These are phyloP conservation scores for Quaeritorhiza haematococci DNA, from an alignment of 371 early-diverging fungal genomes.

Conservation along the genomic window DNA sequence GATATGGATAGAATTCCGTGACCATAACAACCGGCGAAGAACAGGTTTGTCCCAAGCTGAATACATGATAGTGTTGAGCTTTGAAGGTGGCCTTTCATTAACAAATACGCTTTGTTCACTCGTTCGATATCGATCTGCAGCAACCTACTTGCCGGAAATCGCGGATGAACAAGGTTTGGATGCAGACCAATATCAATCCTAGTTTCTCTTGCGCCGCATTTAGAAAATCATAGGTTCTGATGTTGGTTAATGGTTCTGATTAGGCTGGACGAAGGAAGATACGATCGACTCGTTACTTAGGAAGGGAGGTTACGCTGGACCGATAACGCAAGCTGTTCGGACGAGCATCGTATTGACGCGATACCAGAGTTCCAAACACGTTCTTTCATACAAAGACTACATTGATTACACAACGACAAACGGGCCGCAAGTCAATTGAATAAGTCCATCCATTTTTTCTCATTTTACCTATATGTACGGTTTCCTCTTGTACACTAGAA, in stretches of 20 bases:
- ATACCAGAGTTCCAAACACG: slow-evolving; percentile 72
- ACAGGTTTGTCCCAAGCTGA: slow-evolving; percentile 24
- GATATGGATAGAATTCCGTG: slow-evolving; percentile 80
- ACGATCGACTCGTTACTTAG: slow-evolving; percentile 77
- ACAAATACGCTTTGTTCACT: not conserved
- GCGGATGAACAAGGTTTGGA: slow-evolving; percentile 51
- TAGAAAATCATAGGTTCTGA: too few species aligned
- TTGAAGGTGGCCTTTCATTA: not conserved
- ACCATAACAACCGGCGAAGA: slow-evolving; percentile 42
- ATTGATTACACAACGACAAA: too few species aligned
- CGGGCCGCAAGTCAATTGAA: too few species aligned
- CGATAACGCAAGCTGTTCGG: slow-evolving; percentile 54
- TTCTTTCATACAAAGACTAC: slow-evolving; percentile 57
- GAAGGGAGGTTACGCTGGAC: slow-evolving; percentile 74
- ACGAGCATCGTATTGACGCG: slow-evolving; percentile 63
- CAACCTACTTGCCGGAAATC: slow-evolving; percentile 91
- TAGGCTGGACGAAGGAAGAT: slow-evolving; percentile 78
- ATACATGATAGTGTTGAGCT: not conserved
- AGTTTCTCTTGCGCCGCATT: too few species aligned
- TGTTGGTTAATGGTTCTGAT: too few species aligned
- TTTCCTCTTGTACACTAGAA: too few species aligned
- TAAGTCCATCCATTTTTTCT: too few species aligned
- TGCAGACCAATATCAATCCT: slow-evolving; percentile 42
- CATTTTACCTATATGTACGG: too few species aligned
- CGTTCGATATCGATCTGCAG: slow-evolving; percentile 16